Conservation (phyloP, 2,329 filamentous ascomycete species). For the Pezicula carpinea region DNA sequence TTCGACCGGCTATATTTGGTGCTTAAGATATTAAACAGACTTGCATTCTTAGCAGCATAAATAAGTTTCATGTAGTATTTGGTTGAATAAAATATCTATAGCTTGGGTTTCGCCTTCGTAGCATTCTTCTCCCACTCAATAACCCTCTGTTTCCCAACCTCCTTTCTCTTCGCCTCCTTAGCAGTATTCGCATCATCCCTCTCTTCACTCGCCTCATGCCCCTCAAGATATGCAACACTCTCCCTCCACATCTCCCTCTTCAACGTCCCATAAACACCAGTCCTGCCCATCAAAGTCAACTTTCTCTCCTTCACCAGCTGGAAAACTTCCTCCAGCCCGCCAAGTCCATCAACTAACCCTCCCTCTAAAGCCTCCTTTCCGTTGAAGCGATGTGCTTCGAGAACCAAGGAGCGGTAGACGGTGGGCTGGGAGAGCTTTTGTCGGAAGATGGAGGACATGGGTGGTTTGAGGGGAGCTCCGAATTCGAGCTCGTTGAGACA, state of each 20-base stretch:
- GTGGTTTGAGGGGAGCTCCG: slow-evolving; percentile 66
- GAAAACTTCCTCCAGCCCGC: slow-evolving; percentile 59
- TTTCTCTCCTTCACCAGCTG: slow-evolving; percentile 53
- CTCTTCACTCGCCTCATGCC: slow-evolving; percentile 45
- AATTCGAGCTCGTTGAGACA: slow-evolving; percentile 82
- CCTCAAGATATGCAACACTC: slow-evolving; percentile 53
- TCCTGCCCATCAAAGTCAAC: slow-evolving; percentile 56
- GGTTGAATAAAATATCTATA: slow-evolving; percentile 11
- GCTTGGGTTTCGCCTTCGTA: slow-evolving; percentile 20
- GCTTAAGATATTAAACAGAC: no score
- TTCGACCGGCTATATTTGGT: no score
- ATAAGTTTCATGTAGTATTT: neutral
- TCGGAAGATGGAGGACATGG: slow-evolving; percentile 72
- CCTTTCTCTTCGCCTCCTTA: slow-evolving; percentile 21
- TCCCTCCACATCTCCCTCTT: slow-evolving; percentile 75
- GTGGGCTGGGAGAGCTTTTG: slow-evolving; percentile 53
- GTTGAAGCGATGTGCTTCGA: slow-evolving; percentile 68
- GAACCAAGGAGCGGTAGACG: slow-evolving; percentile 58
- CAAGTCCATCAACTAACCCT: slow-evolving; percentile 65
- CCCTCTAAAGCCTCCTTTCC: slow-evolving; percentile 58
- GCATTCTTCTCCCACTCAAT: slow-evolving; percentile 23
- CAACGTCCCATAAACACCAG: slow-evolving; percentile 64
- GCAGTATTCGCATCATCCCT: slow-evolving; percentile 38
- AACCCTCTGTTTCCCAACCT: slow-evolving; percentile 16
- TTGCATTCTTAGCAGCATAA: no score